Evolutionary conservation across 2,329 filamentous ascomycete species (phyloP), one percentile per base, ranked within the genome.

Genomic region (Botryosphaeria dothidea): DNA sequence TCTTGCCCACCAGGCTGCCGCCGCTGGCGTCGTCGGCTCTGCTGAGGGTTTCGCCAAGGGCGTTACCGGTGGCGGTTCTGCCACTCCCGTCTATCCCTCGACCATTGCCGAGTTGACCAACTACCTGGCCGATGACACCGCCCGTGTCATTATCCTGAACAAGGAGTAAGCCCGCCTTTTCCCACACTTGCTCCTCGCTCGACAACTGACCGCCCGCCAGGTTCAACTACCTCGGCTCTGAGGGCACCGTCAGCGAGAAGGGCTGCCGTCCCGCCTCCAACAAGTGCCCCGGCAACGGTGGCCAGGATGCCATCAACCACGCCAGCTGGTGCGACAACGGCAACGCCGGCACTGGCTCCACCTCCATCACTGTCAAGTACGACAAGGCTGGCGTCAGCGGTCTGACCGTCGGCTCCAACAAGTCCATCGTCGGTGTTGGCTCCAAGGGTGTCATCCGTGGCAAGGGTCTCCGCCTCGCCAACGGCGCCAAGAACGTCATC

Each of bases 261-360:
- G 86, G 86, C 23, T 89, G 87, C 70, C 82, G 85, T 17, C 86
- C 86, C 25, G 74, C 73, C 69, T 74, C 74, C 15, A 77, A 74
- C 66, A 73, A 56, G 19, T 73, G 72, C 65, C 86, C 82, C 77
- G 85, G 84, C 41, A 85, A 84, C 27, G 81, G 73, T 11, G 86
- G 87, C 76, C 86, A 89, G 79, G 69, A 82, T 46, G 84, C 86
- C 68, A 88, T 89, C 73, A 85, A 88, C 78, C 79, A 85, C 78
- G 77, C 87, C 72, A 71, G 80, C 71, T 86, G 84, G 83, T 89
- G 86, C 75, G 78, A 73, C 64, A 87, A 88, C 78, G 85, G 88
- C 74, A 78, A 88, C 75, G 77, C 84, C 62, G 78, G 79, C 38
- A 83, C 84, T 1, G 80, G 83, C 34, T 80, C 78, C 52, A 80